Conservation (phyloP, 1,284 basidiomycete species). For the Microbotryomycetes sp. region DNA sequence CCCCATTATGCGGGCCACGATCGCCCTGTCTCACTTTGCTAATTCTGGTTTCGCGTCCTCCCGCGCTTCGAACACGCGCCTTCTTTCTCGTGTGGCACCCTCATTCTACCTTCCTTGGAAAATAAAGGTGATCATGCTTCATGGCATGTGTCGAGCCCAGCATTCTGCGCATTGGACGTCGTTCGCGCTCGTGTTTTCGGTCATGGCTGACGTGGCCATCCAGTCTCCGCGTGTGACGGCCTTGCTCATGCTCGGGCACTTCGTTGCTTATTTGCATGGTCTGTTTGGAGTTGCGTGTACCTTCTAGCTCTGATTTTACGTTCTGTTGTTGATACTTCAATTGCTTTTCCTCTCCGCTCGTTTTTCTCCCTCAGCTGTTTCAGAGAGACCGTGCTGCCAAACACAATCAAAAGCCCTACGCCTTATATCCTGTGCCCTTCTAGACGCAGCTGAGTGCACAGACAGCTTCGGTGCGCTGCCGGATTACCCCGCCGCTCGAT, state of each 20-base stretch:
- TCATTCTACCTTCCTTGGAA: not conserved
- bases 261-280: not conserved
- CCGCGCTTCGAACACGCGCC: not conserved
- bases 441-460: too few species aligned
- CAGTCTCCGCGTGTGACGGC: too few species aligned
- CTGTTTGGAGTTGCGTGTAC: not conserved
- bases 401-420: too few species aligned
- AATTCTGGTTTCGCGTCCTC: too few species aligned
- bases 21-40: not conserved
- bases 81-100: not conserved
- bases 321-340: not conserved
- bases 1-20: not conserved
- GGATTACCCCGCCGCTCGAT: too few species aligned
- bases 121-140: not conserved
- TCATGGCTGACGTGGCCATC: not conserved
- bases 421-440: too few species aligned
- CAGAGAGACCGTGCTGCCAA: too few species aligned
- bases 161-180: not conserved
- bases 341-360: too few species aligned
- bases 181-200: not conserved
- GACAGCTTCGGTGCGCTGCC: too few species aligned
- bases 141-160: not conserved
- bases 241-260: not conserved
- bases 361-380: too few species aligned
- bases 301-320: not conserved